Base-by-base conservation (phyloP, 306 rosid species). In the Rosa persica region DNA sequence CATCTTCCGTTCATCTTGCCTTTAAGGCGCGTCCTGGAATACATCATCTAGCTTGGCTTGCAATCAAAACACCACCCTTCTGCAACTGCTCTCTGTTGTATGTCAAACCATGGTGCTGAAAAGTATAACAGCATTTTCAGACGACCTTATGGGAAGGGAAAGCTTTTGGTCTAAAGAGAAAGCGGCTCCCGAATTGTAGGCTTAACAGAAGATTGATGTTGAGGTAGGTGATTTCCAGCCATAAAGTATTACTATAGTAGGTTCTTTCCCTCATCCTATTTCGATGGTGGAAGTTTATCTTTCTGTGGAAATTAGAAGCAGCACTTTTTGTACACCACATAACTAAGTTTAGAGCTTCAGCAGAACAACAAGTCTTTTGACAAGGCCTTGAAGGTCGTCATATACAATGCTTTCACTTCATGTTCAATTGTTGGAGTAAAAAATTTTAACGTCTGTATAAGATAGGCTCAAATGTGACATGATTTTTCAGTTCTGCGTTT, bases 1-100 rank as follows among this genome's bases (percentile, higher is more conserved):
- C 61, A 13, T 57, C 73, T 77, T 84, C 84, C 20, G 85, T 85
- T 80, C 84, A 67, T 81, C 84, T 86, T 64, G 81, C 79, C 71
- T 83, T 82, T 27, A 86, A 85, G 80, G 82, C 69, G 9, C 67
- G 76, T 80, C 76, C 78, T 11, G n/a, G 75, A 67, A 75, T 70
- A 34, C 79, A 81, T 67, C 83, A 79, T 44, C 85, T 73, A 54
- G 70, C 79, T 70, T 76, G 19, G 75, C 78, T 77, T 65, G 57
- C 73, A 74, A 73, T 64, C 46, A 71, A 47, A 60, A 72, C 25
- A 76, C 74, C 84, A 71, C 76, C 72, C 77, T 81, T 82, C 48
- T 51, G 64, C 76, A 80, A 44, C 70, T 73, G 79, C 54, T 58
- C 64, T 30, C 54, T 34, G 67, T 67, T 60, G 47, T 72, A 69